These are phyloP conservation scores for Gypsophila paniculata DNA, from an alignment of 179 eudicot genomes.

Conservation along the genomic window DNA sequence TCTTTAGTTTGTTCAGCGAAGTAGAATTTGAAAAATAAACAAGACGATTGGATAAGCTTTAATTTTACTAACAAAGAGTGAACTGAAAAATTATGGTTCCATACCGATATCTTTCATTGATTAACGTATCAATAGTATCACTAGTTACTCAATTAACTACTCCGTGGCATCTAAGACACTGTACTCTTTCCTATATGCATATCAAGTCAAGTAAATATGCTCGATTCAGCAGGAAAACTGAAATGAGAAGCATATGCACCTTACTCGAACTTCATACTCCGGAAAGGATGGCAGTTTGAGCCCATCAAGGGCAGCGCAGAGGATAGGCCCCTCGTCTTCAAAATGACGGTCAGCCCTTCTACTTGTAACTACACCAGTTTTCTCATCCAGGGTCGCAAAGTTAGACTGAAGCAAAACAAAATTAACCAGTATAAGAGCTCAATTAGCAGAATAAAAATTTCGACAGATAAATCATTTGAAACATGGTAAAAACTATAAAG, in stretches of 20 bases:
- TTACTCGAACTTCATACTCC: slow-evolving; percentile 87
- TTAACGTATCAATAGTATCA: not conserved
- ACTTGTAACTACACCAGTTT: slow-evolving; percentile 77
- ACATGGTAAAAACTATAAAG: not conserved
- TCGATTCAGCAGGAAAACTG: slow-evolving; percentile 2
- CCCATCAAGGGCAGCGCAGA: slow-evolving; percentile 89
- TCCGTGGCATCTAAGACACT: not conserved
- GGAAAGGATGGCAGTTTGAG: slow-evolving; percentile 87
- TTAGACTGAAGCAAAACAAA: slow-evolving; percentile 58
- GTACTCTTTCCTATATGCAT: not conserved
- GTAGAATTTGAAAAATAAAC: not conserved
- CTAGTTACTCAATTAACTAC: not conserved
- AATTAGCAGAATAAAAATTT: not conserved
- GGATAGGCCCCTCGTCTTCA: slow-evolving; percentile 97
- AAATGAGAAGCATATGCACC: slow-evolving; percentile 45
- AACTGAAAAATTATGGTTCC: not conserved
- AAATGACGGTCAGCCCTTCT: slow-evolving; percentile 97
- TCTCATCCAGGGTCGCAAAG: slow-evolving; percentile 86
- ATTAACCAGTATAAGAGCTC: slow-evolving; percentile 8
- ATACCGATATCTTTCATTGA: not conserved
- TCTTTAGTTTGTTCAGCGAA: not conserved
- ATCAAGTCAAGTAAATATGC: slow-evolving; percentile 3
- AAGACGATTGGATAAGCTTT: not conserved
- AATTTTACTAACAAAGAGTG: not conserved
- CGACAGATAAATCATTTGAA: not conserved